Evolutionary conservation across 2,329 filamentous ascomycete genomes (phyloP), one percentile per base, ranked within the genome.

Genomic region (Fusarium transvaalense): DNA sequence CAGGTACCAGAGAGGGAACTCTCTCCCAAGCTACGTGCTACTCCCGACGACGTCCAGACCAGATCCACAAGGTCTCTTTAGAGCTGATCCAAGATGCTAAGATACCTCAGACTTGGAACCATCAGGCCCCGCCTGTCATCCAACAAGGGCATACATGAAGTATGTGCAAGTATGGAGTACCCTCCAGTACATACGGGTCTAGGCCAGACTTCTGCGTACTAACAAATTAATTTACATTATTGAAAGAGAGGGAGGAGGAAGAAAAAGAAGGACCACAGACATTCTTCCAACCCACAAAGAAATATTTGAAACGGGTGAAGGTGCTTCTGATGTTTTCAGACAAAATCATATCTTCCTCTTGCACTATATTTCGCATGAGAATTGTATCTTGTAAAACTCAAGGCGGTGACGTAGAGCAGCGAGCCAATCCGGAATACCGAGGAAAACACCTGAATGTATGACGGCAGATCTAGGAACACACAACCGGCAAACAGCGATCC

Each of bases 111-210:
- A 42, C 51, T 37, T 55, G 54, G 42, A 61, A 56, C 43, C 52
- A 51, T 55, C 32, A 47, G 47, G 62, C 57, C 37, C 58, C 47
- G 55, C 51, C 47, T 68, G 63, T 70, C 58, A 58, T 64, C 42
- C 23, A 67, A 43, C 53, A 67, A 37, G 66, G 53, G 39, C 43
- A 45, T 61, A 46, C 34, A 37, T 37, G 34, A 70, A 32, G 67
- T 70, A 69, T 41, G 54, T 21, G 47, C 51, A 55, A 50, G 64
- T 71, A 71, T 48, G 55, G 63, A 62, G 62, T 68, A 68, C 62
- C 55, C 48, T 45, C 34, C 35, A 50, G 42, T 68, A 61, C 67
- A 45, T 62, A 31, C 21, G 46, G 46, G 39, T 37, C 35, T 48
- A 25, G 47, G 21, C 32, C 46, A 50, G 32, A 50, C 32, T 35